These are phyloP conservation scores for Lipomyces lipofer DNA, from an alignment of 805 yeast genomes.

Conservation along the genomic window DNA sequence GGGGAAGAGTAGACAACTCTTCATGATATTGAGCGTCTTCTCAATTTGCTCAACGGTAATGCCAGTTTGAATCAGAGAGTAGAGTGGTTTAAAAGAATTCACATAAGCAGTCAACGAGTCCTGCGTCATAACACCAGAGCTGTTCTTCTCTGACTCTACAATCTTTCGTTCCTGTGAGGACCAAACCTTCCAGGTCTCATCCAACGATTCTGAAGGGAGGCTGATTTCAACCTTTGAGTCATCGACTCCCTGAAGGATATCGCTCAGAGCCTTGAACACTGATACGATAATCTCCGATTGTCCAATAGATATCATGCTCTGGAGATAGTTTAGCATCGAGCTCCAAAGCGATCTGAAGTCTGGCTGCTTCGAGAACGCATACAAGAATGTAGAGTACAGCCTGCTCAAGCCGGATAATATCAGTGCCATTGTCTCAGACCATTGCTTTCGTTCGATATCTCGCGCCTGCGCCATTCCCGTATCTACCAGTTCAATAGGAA, in stretches of 20 bases:
- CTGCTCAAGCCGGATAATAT: conserved; percentile 66
- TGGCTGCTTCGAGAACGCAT: conserved; percentile 38
- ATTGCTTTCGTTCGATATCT: conserved; percentile 41
- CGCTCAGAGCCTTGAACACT: conserved; percentile 56
- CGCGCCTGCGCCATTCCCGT: conserved; percentile 30
- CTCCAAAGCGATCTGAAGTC: conserved; percentile 53
- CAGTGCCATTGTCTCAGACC: conserved; percentile 63
- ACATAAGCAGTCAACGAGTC: conserved; percentile 55
- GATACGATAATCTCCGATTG: conserved; percentile 56
- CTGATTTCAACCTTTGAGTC: conserved; percentile 12
- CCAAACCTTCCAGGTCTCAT: conserved; percentile 44
- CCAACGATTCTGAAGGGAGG: conserved; percentile 22
- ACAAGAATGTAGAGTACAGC: conserved; percentile 56
- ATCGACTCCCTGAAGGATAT: conserved; percentile 44
- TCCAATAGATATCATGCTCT: conserved; percentile 44
- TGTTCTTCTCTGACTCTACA: conserved; percentile 40
- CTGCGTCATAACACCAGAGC: conserved; percentile 43
- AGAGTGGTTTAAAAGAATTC: conserved; percentile 57
- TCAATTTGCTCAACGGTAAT: conserved; percentile 44
- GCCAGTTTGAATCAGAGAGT: conserved; percentile 42
- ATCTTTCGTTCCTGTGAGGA: conserved; percentile 36
- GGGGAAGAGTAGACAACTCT: conserved; percentile 70
- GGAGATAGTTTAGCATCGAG: conserved; percentile 53
- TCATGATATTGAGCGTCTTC: conserved; percentile 57
- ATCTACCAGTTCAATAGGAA: conserved; percentile 15